A percentile compares a stretch with the other conserved stretches of the same genome.
phyloP scores from a whole-genome alignment of 2,329 filamentous ascomycete species.

The Apiospora pterosperma region DNA sequence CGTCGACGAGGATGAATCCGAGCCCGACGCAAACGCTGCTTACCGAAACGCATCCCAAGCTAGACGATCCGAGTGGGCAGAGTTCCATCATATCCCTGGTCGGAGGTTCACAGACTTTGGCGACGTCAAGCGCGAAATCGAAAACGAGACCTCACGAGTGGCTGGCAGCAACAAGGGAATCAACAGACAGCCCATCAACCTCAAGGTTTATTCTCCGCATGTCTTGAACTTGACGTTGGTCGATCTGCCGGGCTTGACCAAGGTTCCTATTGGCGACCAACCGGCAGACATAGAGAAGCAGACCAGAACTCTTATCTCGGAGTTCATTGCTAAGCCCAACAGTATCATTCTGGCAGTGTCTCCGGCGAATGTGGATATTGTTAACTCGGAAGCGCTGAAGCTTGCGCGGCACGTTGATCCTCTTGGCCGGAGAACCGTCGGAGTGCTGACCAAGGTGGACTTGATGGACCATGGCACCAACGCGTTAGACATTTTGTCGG shows the following conservation, averaged over 20 bases:
- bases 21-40: slow-evolving; percentile 61
- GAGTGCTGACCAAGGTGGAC: slow-evolving; percentile 94
- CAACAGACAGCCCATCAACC: slow-evolving; percentile 93
- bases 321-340: slow-evolving; percentile 99
- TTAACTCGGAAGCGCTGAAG: slow-evolving; percentile 97
- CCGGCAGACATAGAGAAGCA: slow-evolving; percentile 98
- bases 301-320: slow-evolving; percentile 90
- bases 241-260: slow-evolving; percentile 92
- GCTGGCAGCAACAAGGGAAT: slow-evolving; percentile 96
- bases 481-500: slow-evolving; percentile 94
- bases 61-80: slow-evolving; percentile 73
- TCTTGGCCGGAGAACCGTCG: slow-evolving; percentile 89
- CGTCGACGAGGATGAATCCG: slow-evolving; percentile 72
- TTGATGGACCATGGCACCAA: slow-evolving; percentile 99
- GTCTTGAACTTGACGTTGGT: slow-evolving; percentile 95
- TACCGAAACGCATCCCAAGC: slow-evolving; percentile 75
- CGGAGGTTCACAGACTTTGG: slow-evolving; percentile 87
- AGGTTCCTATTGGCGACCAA: slow-evolving; percentile 97
- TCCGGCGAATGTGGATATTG: slow-evolving; percentile 94
- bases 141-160: slow-evolving; percentile 92
- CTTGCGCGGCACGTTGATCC: slow-evolving; percentile 95
- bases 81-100: slow-evolving; percentile 93
- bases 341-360: slow-evolving; percentile 97
- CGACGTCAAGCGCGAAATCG: slow-evolving; percentile 93
- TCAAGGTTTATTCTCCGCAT: slow-evolving; percentile 97